These are phyloP conservation scores for Themeda triandra DNA, from an alignment of 176 grass and related monocot genomes.

Conservation along the genomic window DNA sequence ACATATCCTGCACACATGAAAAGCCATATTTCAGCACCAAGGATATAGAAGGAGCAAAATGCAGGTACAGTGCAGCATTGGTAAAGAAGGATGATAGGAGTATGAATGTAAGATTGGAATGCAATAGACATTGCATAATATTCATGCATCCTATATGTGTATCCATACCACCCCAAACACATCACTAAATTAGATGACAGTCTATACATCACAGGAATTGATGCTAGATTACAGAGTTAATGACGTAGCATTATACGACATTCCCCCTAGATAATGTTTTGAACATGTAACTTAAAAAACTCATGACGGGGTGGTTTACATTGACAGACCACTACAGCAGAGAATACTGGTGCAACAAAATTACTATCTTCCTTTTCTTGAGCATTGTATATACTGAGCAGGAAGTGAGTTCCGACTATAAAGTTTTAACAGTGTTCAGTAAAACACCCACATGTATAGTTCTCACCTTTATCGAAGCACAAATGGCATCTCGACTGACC, in stretches of 20 bases:
- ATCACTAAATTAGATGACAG: not conserved
- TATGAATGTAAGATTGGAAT: constrained; percentile 6
- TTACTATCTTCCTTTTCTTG: not conserved
- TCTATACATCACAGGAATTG: not conserved
- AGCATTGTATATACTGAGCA: not conserved
- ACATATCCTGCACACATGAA: constrained; percentile 83
- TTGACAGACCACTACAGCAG: not conserved
- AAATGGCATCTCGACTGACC: constrained; percentile 93
- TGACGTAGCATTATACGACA: not conserved
- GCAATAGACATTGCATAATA: not conserved
- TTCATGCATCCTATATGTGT: not conserved
- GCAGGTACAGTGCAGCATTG: not conserved
- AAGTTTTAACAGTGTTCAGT: not conserved
- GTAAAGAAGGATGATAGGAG: not conserved
- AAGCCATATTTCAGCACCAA: not conserved
- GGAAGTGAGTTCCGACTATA: not conserved
- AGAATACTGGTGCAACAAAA: constrained; percentile 17
- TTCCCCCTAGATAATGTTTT: constrained; percentile 7
- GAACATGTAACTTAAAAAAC: not conserved
- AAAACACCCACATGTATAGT: not conserved
- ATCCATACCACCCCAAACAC: not conserved
- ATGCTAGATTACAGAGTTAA: not conserved
- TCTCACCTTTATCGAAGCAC: constrained; percentile 97
- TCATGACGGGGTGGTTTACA: not conserved
- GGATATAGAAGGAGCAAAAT: too few relatives aligned